Conservation (phyloP, 164 flowering plant species). For the Chloranthus sessilifolius region DNA sequence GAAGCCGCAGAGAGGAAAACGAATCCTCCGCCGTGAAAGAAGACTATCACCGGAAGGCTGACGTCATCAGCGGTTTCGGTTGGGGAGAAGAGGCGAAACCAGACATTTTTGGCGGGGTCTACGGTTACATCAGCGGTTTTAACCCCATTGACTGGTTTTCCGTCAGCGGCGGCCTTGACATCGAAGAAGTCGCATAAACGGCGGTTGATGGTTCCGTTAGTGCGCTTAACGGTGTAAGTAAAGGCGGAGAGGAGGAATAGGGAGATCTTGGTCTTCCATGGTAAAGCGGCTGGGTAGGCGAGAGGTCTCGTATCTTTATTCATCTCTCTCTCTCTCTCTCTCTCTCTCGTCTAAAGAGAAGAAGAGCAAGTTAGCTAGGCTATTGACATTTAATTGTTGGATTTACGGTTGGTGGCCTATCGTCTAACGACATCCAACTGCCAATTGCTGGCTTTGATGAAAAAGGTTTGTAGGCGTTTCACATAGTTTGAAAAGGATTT, state of each 20-base stretch:
- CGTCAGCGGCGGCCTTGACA: neutral
- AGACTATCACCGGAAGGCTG: conserved; percentile 25
- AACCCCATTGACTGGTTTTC: conserved; percentile 9
- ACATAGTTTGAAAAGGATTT: too few relatives aligned
- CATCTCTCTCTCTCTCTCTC: too few relatives aligned
- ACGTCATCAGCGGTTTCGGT: neutral
- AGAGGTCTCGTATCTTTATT: too few relatives aligned
- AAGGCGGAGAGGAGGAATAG: neutral
- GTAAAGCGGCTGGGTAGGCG: too few relatives aligned
- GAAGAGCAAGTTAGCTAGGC: too few relatives aligned
- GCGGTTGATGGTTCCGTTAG: conserved; percentile 21
- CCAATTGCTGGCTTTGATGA: too few relatives aligned
- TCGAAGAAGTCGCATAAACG: conserved; percentile 12
- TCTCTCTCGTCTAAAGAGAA: too few relatives aligned
- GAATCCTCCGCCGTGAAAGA: conserved; percentile 29
- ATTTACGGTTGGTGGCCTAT: too few relatives aligned
- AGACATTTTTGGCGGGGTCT: too few relatives aligned
- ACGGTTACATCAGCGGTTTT: conserved; percentile 16
- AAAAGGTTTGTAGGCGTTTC: too few relatives aligned
- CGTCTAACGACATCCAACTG: too few relatives aligned
- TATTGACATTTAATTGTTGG: too few relatives aligned
- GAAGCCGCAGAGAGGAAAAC: conserved; percentile 7
- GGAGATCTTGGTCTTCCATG: conserved; percentile 10
- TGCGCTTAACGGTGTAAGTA: conserved; percentile 5
- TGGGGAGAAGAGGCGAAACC: conserved; percentile 30